phyloP scores from a whole-genome alignment of 1,139 yeast species.

The Eremothecium sinecaudum region DNA sequence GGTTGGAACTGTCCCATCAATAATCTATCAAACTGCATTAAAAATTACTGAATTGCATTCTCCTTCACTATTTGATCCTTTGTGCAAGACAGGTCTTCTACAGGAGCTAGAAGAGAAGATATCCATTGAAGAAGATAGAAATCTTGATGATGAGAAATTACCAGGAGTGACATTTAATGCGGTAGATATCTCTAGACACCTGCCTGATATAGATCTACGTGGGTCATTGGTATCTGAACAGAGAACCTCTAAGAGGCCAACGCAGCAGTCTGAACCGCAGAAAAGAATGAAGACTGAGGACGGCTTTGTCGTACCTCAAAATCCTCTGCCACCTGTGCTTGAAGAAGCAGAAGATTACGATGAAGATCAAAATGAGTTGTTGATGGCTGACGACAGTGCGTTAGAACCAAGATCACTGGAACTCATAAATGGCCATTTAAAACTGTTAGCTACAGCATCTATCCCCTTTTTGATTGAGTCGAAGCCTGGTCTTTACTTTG shows the following conservation, averaged over 20 bases:
- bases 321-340: conserved; percentile 13
- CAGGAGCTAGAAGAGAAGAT: conserved; percentile 36
- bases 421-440: conserved; percentile 38
- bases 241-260: conserved; percentile 18
- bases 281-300: conserved; percentile 41
- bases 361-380: conserved; percentile 23
- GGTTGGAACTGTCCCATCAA: conserved; percentile 60
- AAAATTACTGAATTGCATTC: conserved; percentile 48
- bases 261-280: conserved; percentile 13
- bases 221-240: conserved; percentile 41
- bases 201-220: conserved; percentile 42
- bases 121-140: conserved; percentile 30
- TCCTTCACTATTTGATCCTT: conserved; percentile 35
- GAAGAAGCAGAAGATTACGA: conserved; percentile 21
- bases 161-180: conserved; percentile 37
- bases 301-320: conserved; percentile 25
- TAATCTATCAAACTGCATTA: conserved; percentile 54
- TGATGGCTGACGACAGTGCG: conserved; percentile 24
- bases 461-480: conserved; percentile 42
- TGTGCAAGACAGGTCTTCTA: conserved; percentile 31
- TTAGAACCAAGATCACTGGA: conserved; percentile 27
- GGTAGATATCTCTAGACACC: conserved; percentile 41
- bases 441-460: conserved; percentile 38
- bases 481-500: conserved; percentile 37
- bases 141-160: conserved; percentile 29